Evolutionary conservation across 2,329 filamentous ascomycete species (phyloP).

Genomic region (Alternaria brassicae): DNA sequence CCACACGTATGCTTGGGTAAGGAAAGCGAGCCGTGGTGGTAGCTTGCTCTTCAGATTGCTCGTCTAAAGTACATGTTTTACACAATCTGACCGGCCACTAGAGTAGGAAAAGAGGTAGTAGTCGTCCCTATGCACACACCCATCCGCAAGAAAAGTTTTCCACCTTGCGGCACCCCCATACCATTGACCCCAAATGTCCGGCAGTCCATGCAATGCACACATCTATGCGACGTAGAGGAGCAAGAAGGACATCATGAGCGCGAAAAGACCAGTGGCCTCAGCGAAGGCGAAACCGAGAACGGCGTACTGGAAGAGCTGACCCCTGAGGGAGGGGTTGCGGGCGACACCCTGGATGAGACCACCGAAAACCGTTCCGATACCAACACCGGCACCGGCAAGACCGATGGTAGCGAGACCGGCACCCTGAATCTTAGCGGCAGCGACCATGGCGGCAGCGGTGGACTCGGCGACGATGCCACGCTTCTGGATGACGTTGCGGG

Average conservation of each 20-base stretch:
- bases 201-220: constrained; percentile 45
- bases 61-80: constrained; percentile 55
- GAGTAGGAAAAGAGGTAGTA: constrained; percentile 48
- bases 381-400: constrained; percentile 91
- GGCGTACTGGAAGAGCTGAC: constrained; percentile 95
- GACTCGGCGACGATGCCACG: constrained; percentile 53
- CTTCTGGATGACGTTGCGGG: constrained; percentile 51
- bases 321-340: constrained; percentile 93
- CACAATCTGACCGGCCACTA: constrained; percentile 53
- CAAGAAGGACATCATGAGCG: constrained; percentile 59
- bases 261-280: constrained; percentile 78
- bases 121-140: constrained; percentile 52
- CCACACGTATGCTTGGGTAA: constrained; percentile 33
- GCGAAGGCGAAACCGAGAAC: constrained; percentile 96
- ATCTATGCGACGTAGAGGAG: constrained; percentile 54
- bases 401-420: constrained; percentile 76
- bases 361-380: constrained; percentile 94
- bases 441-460: constrained; percentile 53
- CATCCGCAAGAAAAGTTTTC: constrained; percentile 47
- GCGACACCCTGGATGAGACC: constrained; percentile 87
- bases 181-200: constrained; percentile 44
- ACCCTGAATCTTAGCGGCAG: constrained; percentile 54
- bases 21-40: constrained; percentile 45
- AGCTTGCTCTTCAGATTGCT: constrained; percentile 53
- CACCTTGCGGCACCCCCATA: constrained; percentile 43